Base-by-base conservation (phyloP, 371 early-diverging fungal species). In the Mucor indicus region DNA sequence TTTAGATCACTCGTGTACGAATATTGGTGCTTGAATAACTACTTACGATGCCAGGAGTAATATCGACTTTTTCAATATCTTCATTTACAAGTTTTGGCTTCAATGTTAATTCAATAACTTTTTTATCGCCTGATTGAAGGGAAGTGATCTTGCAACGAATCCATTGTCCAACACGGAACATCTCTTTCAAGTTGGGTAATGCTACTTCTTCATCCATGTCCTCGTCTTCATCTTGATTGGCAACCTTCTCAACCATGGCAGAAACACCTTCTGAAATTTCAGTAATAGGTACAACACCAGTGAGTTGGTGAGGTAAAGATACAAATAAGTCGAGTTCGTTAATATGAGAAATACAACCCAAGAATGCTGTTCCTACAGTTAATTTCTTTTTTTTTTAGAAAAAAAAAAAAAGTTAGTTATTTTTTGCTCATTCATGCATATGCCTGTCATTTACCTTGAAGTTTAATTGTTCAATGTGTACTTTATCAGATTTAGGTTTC, bases 331-430 rank as follows among this genome's bases (percentile, higher is more conserved):
- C 88, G 22, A 92, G 77, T 20, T 92, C 88, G 51, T 83, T 83
- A 55, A 96, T 87, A 24, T 81, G 80, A 21, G 83, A 76, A 45
- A 96, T 77, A 62, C 85, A 86, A 29, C 93, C 95, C 30, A 93
- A 61, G 9, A 92, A 41, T 25, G 74, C 58, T 48, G 87, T 85
- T 3, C 93, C 95, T 35, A 84, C 81, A 16, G 76, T 72, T 39
- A 95, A 58, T 60, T 77, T 67, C 81, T 84, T 63, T 37, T 9
- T 2, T 22, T 47, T 38, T 27, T 29, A 29, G 16, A 8, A 53
- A 53, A 31, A 39, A 23, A 37, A 25, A 23, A 21, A 12, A 21
- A 2, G 11, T 17, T 2, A 4, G 21, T 12, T n/a, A n/a, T n/a
- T n/a, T n/a, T n/a, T n/a, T n/a, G 6, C 35, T 13, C 35, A 33